A percentile compares a stretch with the other conserved stretches of the same genome.
These are phyloP conservation scores for Tremella fuciformis DNA, from an alignment of 768 basidiomycete genomes.

Conservation along the genomic window DNA sequence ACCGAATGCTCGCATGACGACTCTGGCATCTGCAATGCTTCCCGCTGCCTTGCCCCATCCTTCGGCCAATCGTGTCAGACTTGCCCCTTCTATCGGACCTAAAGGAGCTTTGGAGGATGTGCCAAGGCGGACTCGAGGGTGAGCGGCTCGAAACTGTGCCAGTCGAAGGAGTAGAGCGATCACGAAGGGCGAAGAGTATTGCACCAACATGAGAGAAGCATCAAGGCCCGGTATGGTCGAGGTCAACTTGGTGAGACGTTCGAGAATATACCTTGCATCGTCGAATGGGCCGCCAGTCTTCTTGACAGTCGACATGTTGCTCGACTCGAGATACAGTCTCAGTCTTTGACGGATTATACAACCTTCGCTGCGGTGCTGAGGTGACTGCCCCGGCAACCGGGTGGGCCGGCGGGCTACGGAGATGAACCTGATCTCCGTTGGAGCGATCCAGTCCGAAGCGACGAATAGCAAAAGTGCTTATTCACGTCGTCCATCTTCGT, in stretches of 20 bases:
- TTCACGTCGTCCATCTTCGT: no score
- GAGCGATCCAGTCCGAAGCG: no score
- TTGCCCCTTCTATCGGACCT: conserved; percentile 12
- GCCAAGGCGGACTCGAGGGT: conserved; percentile 10
- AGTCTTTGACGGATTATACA: no score
- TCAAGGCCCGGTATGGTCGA: conserved; percentile 45
- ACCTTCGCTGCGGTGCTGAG: no score
- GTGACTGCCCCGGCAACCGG: no score
- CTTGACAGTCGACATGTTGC: not conserved
- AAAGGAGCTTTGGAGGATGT: not conserved
- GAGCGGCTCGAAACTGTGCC: conserved; percentile 23
- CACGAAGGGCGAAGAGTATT: conserved; percentile 45
- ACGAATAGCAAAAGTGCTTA: no score
- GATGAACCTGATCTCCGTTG: no score
- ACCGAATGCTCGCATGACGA: conserved; percentile 49
- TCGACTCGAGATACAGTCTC: no score
- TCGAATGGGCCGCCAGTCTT: not conserved
- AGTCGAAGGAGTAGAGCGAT: conserved; percentile 41
- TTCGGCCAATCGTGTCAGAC: conserved; percentile 26
- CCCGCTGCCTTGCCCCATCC: conserved; percentile 33
- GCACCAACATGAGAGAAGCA: conserved; percentile 46
- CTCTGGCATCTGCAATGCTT: conserved; percentile 46
- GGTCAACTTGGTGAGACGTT: conserved; percentile 31
- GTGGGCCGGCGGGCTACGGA: no score
- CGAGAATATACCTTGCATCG: conserved; percentile 15